Evolutionary conservation across 768 basidiomycete genomes (phyloP), one percentile per base, ranked within the genome.

Genomic region (Flagelloscypha sp.): DNA sequence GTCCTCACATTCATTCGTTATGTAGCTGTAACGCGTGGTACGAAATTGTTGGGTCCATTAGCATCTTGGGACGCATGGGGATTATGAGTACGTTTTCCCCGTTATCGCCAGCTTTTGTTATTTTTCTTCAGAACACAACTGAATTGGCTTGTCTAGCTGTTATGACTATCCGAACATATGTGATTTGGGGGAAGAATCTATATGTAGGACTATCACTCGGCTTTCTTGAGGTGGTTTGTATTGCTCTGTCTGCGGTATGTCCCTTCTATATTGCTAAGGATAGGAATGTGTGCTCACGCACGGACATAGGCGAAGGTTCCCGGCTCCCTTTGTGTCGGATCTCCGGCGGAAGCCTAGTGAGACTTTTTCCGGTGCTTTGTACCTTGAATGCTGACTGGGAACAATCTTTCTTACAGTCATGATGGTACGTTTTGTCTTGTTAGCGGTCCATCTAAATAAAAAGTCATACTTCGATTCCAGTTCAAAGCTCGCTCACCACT

Each of bases 21-120:
- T n/a, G n/a, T 22, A 56, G 57, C 27, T 59, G 57, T 33, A 37
- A 53, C 24, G 33, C 45, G 7, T 50, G 48, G 39, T 57, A 56
- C 35, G 45, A 48, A 21, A 38, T 58, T 22, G 48, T 51, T 23
- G 45, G 50, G 18, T 51, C 50, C 6, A 35, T 58, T 22, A 58
- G 58, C 32, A 52, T 59, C 5, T 18, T 55, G 11, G 58, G 56
- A 7, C 35, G 58, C 10, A 44, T 50, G 1, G 53, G 50, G 7
- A 42, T 59, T 10, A 44, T 59, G 29, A 31, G 58, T 56, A 27
- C 30, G 48, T 41, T n/a, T n/a, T n/a, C n/a, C n/a, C n/a, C n/a
- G n/a, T n/a, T n/a, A n/a, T n/a, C n/a, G n/a, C n/a, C n/a, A n/a
- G 22, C 15, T 5, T 29, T 21, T 29, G 24, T 23, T 16, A 19